Evolutionary conservation across 2,329 filamentous ascomycete species (phyloP), one percentile per base, ranked within the genome.

Genomic region (Alternaria burnsii): DNA sequence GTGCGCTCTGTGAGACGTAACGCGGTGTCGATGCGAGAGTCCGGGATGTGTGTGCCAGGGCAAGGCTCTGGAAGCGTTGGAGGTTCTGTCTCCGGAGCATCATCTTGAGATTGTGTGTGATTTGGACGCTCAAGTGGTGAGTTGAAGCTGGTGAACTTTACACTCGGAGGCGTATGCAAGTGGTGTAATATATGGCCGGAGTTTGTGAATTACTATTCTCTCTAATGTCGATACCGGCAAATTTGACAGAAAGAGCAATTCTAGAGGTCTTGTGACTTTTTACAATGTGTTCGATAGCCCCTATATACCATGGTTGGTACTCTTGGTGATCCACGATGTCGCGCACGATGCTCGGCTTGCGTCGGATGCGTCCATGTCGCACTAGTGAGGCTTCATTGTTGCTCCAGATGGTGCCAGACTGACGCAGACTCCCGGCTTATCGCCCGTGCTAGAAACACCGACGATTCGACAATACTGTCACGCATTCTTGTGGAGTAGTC

Each of bases 1-100:
- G 69, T 42, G 72, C 68, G 67, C 69, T 75, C 44, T 71, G 71
- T 57, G 76, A 74, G 18, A 77, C 74, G 58, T 72, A 68, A 43
- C 75, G 72, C 10, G 61, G 61, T 11, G 65, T 61, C 12, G 62
- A 65, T 26, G 69, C 54, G 32, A 75, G 59, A 9, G 62, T 62
- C 22, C 67, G 70, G 40, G 61, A 58, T 50, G 66, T 59, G n/a
- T 70, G 65, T 22, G 68, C 52, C 47, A 67, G 52, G 28, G 72
- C 62, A 22, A 70, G 51, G 50, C 66, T 46, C 57, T 73, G 62
- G 18, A 76, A 64, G 48, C 66, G 70, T 53, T 65, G 65, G 28
- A 72, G 56, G 30, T 67, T 66, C 42, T 71, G 71, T 50, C 69
- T 63, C 41, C 66, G 62, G 40, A 65, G 63, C 24, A 57, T 67